These are phyloP conservation scores for Coemansia sp. DNA, from an alignment of 192 early-diverging fungal species.

Conservation along the genomic window DNA sequence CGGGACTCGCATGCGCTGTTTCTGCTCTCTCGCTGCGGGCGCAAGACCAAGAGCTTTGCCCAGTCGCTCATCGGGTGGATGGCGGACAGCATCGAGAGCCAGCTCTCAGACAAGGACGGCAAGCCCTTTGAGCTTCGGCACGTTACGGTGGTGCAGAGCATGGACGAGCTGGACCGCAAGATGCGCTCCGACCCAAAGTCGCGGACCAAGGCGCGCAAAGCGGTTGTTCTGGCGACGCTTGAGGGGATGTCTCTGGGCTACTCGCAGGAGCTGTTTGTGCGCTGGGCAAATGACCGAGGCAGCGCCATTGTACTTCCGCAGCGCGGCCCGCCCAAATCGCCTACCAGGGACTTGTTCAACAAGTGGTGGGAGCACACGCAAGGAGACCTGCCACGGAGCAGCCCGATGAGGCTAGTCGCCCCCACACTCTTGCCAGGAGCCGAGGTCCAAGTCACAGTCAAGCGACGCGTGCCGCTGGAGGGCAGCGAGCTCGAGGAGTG, in stretches of 20 bases:
- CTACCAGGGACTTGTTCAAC: constrained; percentile 67
- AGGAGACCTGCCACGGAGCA: not conserved
- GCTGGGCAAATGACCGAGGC: constrained; percentile 60
- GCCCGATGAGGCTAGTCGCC: constrained; percentile 17
- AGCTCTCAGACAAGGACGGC: constrained; percentile 72
- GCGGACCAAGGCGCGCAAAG: constrained; percentile 68
- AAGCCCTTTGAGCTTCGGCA: constrained; percentile 92
- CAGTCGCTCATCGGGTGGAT: constrained; percentile 97
- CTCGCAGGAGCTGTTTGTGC: constrained; percentile 76
- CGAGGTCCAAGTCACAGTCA: constrained; percentile 44
- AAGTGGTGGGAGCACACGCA: constrained; percentile 42
- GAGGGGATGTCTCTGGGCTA: constrained; percentile 83
- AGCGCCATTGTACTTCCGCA: constrained; percentile 84
- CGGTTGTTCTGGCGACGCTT: constrained; percentile 85
- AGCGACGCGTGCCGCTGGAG: constrained; percentile 76
- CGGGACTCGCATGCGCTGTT: constrained; percentile 71
- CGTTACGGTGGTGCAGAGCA: constrained; percentile 65
- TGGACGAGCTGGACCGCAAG: constrained; percentile 53
- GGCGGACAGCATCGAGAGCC: constrained; percentile 75
- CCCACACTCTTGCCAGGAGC: constrained; percentile 33
- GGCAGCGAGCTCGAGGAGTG: constrained; percentile 83
- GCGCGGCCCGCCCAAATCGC: constrained; percentile 69
- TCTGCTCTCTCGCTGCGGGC: constrained; percentile 76
- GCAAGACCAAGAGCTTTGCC: constrained; percentile 80
- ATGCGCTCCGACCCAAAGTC: constrained; percentile 25